These are phyloP conservation scores for Yamadazyma spencermartinsiae DNA, from an alignment of 1,139 yeast genomes.

Conservation along the genomic window DNA sequence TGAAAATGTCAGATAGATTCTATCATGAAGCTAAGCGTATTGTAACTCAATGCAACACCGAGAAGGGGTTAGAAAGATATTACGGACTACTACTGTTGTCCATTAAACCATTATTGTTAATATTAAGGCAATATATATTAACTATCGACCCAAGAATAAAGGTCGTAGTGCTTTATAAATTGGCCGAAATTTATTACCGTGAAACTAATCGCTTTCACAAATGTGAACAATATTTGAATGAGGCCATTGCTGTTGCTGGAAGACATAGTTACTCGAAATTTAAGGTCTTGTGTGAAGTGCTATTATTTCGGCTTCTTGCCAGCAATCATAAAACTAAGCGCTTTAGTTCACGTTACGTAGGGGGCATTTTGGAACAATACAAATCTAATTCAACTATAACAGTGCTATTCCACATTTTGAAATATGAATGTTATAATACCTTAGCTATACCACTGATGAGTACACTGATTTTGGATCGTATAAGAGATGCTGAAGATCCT, in stretches of 20 bases:
- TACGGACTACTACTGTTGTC: constrained; percentile 38
- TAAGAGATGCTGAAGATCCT: not conserved
- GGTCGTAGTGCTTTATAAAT: constrained; percentile 30
- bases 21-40: constrained; percentile 25
- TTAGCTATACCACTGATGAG: constrained; percentile 22
- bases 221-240: constrained; percentile 42
- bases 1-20: constrained; percentile 24
- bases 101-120: constrained; percentile 35
- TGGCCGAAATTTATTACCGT: constrained; percentile 35
- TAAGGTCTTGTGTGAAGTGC: constrained; percentile 5
- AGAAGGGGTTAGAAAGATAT: constrained; percentile 27
- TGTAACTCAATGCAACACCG: constrained; percentile 15
- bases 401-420: constrained; percentile 4
- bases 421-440: constrained; percentile 15
- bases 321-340: too few species aligned
- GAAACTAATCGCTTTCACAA: constrained; percentile 42
- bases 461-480: not conserved
- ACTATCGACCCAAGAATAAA: constrained; percentile 31
- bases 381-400: not conserved
- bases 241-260: constrained; percentile 36
- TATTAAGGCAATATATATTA: constrained; percentile 27
- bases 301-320: constrained; percentile 3
- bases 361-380: not conserved
- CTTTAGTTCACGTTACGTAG: not conserved
- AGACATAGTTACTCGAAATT: constrained; percentile 14